A percentile compares a stretch with the other conserved stretches of the same genome.
phyloP scores from a whole-genome alignment of 371 early-diverging fungal genomes.

The Syncephalis fuscata region DNA sequence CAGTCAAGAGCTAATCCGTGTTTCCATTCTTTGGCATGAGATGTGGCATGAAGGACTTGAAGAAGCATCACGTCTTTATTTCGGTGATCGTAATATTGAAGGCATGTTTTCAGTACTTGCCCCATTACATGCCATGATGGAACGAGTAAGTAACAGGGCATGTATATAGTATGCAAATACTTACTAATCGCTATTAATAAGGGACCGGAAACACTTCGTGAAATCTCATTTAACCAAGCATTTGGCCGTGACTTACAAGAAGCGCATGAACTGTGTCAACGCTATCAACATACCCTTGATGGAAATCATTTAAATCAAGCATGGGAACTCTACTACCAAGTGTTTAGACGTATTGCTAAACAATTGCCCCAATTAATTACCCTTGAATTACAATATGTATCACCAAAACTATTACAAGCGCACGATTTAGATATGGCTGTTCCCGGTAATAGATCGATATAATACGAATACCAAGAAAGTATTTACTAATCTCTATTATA shows the following conservation, averaged over 20 bases:
- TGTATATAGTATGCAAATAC: slow-evolving; percentile 8
- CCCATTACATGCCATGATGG: slow-evolving; percentile 80
- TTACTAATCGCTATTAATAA: no score
- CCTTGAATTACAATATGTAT: slow-evolving; percentile 79
- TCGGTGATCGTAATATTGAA: slow-evolving; percentile 70
- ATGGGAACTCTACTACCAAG: slow-evolving; percentile 89
- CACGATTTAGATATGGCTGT: slow-evolving; percentile 79
- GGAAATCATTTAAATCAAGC: slow-evolving; percentile 80
- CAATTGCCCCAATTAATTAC: slow-evolving; percentile 72
- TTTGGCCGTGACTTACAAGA: slow-evolving; percentile 88
- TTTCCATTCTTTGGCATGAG: slow-evolving; percentile 94
- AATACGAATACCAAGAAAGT: not conserved
- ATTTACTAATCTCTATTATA: slow-evolving; percentile 10
- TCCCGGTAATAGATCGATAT: slow-evolving; percentile 33
- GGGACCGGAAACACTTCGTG: slow-evolving; percentile 87
- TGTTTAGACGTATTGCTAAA: slow-evolving; percentile 71
- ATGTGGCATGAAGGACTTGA: slow-evolving; percentile 96
- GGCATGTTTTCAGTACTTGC: slow-evolving; percentile 86
- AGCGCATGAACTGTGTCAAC: slow-evolving; percentile 78
- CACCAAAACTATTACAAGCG: slow-evolving; percentile 76
- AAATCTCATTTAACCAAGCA: slow-evolving; percentile 86
- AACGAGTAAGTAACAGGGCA: no score
- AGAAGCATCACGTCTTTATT: slow-evolving; percentile 79
- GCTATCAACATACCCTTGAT: slow-evolving; percentile 61
- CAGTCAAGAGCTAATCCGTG: slow-evolving; percentile 91